Percentiles rank a stretch among this genome's conserved stretches.
phyloP scores from a whole-genome alignment of 176 grass and related monocot genomes.

The Pontederia crassipes region DNA sequence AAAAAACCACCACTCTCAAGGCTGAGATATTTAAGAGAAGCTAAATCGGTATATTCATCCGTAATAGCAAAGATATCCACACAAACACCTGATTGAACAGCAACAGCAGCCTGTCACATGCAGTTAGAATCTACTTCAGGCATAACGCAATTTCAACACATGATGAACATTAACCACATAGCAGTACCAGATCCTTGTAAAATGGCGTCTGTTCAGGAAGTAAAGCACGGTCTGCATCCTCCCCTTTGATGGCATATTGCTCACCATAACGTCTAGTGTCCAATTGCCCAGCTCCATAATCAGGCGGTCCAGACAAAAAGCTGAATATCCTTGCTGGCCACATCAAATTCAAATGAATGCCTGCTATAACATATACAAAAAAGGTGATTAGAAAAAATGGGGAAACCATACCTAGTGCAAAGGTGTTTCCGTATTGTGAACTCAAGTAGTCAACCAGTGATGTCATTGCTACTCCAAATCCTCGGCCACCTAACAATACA shows the following conservation, averaged over 20 bases:
- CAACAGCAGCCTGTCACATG: slow-evolving; percentile 67
- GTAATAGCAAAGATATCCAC: slow-evolving; percentile 93
- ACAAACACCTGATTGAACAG: slow-evolving; percentile 92
- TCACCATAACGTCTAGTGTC: slow-evolving; percentile 90
- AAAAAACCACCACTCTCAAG: slow-evolving; percentile 93
- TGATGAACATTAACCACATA: slow-evolving; percentile 1
- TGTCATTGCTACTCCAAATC: slow-evolving; percentile 78
- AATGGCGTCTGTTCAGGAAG: slow-evolving; percentile 96
- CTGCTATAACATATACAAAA: neutral
- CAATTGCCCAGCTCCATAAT: slow-evolving; percentile 88
- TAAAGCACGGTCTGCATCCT: slow-evolving; percentile 71
- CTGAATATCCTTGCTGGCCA: slow-evolving; percentile 78
- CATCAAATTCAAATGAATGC: slow-evolving; percentile 23
- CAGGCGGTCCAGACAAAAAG: slow-evolving; percentile 90
- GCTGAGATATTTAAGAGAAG: slow-evolving; percentile 89
- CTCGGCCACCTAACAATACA: slow-evolving; percentile 70
- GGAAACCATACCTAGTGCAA: slow-evolving; percentile 68
- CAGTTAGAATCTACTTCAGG: slow-evolving; percentile 10
- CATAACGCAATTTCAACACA: neutral
- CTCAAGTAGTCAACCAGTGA: slow-evolving; percentile 72
- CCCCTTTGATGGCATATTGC: slow-evolving; percentile 87
- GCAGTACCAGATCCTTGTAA: slow-evolving; percentile 83
- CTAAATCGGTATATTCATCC: slow-evolving; percentile 94
- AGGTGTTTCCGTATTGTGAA: slow-evolving; percentile 86
- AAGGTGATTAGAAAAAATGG: neutral